Evolutionary conservation across 2,329 filamentous ascomycete genomes (phyloP).

Genomic region (Teratosphaeria gauchensis): DNA sequence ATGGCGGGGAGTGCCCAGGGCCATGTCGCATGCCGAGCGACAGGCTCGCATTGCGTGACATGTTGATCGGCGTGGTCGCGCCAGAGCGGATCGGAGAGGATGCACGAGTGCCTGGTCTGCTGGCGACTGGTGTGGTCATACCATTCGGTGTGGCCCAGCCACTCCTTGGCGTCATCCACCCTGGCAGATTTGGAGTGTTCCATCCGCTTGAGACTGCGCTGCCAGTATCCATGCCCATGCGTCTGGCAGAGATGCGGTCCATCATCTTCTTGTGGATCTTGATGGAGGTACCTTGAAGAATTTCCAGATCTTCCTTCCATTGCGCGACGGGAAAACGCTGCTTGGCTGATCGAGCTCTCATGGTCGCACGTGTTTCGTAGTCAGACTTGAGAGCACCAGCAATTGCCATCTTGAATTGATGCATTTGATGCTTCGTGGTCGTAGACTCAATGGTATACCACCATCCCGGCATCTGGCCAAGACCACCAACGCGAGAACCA

Average conservation of each 20-base stretch:
- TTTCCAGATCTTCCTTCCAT: conserved; percentile 56
- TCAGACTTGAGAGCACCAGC: conserved; percentile 51
- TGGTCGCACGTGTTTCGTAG: conserved; percentile 46
- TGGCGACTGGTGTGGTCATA: conserved; percentile 23
- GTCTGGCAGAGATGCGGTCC: conserved; percentile 27
- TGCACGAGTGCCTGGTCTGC: conserved; percentile 21
- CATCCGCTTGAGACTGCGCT: conserved; percentile 22
- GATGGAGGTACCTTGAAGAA: conserved; percentile 51
- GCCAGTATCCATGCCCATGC: conserved; percentile 22
- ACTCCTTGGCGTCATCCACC: conserved; percentile 32
- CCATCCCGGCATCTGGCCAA: conserved; percentile 63
- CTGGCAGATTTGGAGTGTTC: conserved; percentile 24
- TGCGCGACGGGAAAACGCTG: conserved; percentile 59
- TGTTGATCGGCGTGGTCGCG: conserved; percentile 14
- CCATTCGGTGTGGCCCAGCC: conserved; percentile 35
- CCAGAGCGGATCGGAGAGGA: conserved; percentile 23
- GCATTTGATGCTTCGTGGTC: conserved; percentile 52
- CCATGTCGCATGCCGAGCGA: conserved; percentile 23
- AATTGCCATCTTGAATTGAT: conserved; percentile 57
- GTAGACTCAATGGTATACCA: conserved; percentile 61
- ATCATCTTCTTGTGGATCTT: conserved; percentile 43
- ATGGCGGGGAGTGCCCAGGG: conserved; percentile 20
- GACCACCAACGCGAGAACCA: conserved; percentile 55
- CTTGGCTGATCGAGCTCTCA: conserved; percentile 55
- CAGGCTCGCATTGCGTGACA: conserved; percentile 12